Evolutionary conservation across 2,329 filamentous ascomycete species (phyloP), one percentile per base, ranked within the genome.

Genomic region (Neocatenulostroma microsporum): DNA sequence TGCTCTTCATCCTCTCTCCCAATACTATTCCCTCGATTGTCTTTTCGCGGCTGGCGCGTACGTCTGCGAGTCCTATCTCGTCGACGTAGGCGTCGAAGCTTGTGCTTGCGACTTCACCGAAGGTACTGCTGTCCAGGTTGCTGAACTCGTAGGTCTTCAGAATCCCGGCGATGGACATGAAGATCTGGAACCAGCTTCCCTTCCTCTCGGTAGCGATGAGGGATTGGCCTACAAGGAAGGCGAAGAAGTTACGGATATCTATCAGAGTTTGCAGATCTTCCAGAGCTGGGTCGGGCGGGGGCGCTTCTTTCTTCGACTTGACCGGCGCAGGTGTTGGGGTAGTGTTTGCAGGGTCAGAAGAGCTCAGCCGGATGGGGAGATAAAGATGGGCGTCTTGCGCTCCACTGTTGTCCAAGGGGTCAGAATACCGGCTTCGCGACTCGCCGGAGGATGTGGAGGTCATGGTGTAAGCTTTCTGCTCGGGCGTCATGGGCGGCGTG

Each of bases 1-100:
- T 76, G 31, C 76, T 94, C 40, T 80, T 80, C 78, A 96, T 84
- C 24, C 76, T 76, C 63, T 98, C 89, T 38, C 84, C 88, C 9
- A 98, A 68, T n/a, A 96, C 73, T 30, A 96, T 72, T 0, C 81
- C 84, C 61, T 96, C 86, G 17, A 96, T 70, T 0, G 84, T 94
- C 69, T 91, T 93, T 55, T 94, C 86, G 18, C 82, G 75, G 56
- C 84, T 94, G 41, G 75, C 67, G 37, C 87, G 73, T 30, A 94
- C 81, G 60, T 96, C 89, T 3, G 77, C 82, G 21, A 96, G 65
- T 14, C 70, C 72, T 42, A 87, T 68, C 57, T 91, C 82, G 30
- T 88, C 80, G 41, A 88, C 76, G 53, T 87, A 93, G 50, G 75
- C 76, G 42, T 77, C 70, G 48, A 88, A 86, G 56, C 78, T 81